A percentile compares a stretch with the other conserved stretches of the same genome.
These are phyloP conservation scores for Mortierella claussenii DNA, from an alignment of 192 early-diverging fungal species.

Conservation along the genomic window DNA sequence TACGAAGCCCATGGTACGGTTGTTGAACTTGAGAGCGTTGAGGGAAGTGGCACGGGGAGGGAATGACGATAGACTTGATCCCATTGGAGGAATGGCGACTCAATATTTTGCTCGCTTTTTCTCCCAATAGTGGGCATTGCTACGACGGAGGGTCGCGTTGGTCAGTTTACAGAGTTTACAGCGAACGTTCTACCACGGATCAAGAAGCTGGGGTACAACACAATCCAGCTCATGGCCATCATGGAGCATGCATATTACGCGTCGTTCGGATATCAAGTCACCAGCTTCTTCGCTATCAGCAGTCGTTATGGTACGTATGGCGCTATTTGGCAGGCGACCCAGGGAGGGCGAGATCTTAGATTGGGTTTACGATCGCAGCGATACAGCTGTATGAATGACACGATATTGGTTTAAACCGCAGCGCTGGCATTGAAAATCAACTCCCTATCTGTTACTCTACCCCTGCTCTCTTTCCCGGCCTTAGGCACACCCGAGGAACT, in stretches of 20 bases:
- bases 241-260: conserved; percentile 99
- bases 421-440: too few species aligned
- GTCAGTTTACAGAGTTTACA: conserved; percentile 93
- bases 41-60: not conserved
- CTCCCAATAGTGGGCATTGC: conserved; percentile 85
- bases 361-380: too few species aligned
- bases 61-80: not conserved
- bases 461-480: not conserved
- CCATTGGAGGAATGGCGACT: too few species aligned
- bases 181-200: conserved; percentile 88
- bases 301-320: conserved; percentile 79
- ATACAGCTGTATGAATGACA: too few species aligned
- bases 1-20: conserved; percentile 92
- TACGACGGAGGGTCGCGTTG: conserved; percentile 81
- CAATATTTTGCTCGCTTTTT: not conserved
- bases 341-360: too few species aligned
- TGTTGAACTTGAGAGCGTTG: not conserved
- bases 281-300: conserved; percentile 94
- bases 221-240: conserved; percentile 90
- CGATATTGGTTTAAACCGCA: too few species aligned
- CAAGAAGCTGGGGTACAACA: conserved; percentile 83
- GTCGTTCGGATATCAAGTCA: conserved; percentile 98
- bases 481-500: conserved; percentile 88
- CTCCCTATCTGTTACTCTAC: not conserved
- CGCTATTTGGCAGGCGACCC: not conserved